A percentile compares a stretch with the other conserved stretches of the same genome.
Evolutionary conservation across 208 protist genomes (phyloP).

Genomic region (Trypanosomatidae sp.): DNA sequence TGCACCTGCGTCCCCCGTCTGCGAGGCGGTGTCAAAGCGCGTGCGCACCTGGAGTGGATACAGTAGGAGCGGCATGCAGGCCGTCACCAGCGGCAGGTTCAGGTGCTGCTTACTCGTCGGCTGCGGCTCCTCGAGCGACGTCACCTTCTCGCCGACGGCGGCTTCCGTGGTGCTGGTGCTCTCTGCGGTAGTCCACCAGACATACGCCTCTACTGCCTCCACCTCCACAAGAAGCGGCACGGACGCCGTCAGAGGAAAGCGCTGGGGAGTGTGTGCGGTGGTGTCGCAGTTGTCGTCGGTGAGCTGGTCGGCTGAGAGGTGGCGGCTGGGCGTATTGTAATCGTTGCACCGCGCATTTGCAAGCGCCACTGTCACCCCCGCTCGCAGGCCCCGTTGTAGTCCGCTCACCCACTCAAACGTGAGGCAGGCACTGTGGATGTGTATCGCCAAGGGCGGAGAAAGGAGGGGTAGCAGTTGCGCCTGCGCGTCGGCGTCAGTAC

Average conservation of each 20-base stretch:
- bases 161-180: background rate
- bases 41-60: constrained; percentile 23
- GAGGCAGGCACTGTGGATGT: constrained; percentile 11
- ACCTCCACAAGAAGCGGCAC: constrained; percentile 19
- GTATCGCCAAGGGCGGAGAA: constrained; percentile 14
- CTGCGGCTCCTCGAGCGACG: background rate
- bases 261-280: background rate
- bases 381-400: constrained; percentile 11
- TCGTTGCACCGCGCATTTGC: constrained; percentile 23
- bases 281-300: background rate
- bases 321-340: constrained; percentile 4
- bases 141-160: background rate
- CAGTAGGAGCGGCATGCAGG: constrained; percentile 30
- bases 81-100: background rate
- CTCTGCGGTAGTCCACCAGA: constrained; percentile 18
- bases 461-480: constrained; percentile 22
- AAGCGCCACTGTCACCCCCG: constrained; percentile 21
- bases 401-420: constrained; percentile 23
- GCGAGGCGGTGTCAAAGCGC: background rate
- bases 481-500: background rate
- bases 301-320: background rate
- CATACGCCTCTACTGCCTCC: constrained; percentile 18
- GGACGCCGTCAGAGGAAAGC: constrained; percentile 3
- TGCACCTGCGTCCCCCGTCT: background rate
- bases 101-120: background rate